Evolutionary conservation across 1,284 basidiomycete species (phyloP), one percentile per base, ranked within the genome.

Genomic region (Rhodotorula sp.): DNA sequence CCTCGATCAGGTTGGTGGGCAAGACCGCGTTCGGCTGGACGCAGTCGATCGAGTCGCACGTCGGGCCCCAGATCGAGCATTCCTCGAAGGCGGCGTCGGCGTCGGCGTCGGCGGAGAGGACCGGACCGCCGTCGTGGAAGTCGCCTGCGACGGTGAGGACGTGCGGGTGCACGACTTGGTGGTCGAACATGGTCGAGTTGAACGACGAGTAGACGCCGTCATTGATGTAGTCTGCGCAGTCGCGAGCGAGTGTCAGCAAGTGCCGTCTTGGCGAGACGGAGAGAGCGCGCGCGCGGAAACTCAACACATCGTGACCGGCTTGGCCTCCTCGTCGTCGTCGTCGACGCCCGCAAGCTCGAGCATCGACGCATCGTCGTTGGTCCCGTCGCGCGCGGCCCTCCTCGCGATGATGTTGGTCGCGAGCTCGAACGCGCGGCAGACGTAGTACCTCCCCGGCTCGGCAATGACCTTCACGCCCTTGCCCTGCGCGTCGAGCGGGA

Each of bases 181-280:
- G 93, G 82, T 95, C 92, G 81, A 94, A 95, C 79, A 95, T 84
- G 81, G 92, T 91, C 81, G 92, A 94, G 86, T 99, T 98, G 86
- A 99, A 98, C 28, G 95, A 91, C 64, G 95, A 94, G 81, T 99
- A 99, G 52, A 97, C 92, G 56, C 94, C 94, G 80, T 96, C 94
- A 82, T 94, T 96, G 86, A 96, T 92, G 84, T 96, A 97, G 83
- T 95, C 91, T 93, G 78, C 46, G 24, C 16, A 22, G 20, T 54
- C 70, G 65, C 70, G 65, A 72, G 37, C 37, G 34, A 1, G 10
- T 2, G 50, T 15, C n/a, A 76, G 64, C 56, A 62, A 66, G 56
- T 5, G 59, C n/a, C n/a, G n/a, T n/a, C n/a, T n/a, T n/a, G n/a
- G n/a, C n/a, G n/a, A n/a, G n/a, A n/a, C n/a, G n/a, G n/a, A n/a